These are phyloP conservation scores for Penicillium sp. DNA, from an alignment of 2,329 filamentous ascomycete species.

Conservation along the genomic window DNA sequence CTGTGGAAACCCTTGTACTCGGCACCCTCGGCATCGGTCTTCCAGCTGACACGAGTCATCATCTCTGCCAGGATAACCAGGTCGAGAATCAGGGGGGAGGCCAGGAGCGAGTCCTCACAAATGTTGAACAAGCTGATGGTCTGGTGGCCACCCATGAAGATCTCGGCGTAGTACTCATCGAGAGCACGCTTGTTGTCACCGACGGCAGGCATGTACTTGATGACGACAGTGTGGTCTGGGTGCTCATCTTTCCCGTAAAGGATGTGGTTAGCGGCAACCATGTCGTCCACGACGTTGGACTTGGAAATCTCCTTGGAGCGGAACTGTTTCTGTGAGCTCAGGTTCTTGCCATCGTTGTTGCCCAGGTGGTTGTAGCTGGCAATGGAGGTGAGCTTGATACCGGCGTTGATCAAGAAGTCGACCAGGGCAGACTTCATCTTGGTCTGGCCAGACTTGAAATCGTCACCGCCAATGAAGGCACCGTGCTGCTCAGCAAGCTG, in stretches of 20 bases:
- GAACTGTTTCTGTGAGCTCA: conserved; percentile 97
- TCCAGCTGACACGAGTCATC: conserved; percentile 98
- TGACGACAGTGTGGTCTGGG: conserved; percentile 96
- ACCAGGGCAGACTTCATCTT: conserved; percentile 99
- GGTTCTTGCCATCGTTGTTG: conserved; percentile 99
- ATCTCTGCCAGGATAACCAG: conserved; percentile 90
- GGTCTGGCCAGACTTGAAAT: conserved; percentile 99
- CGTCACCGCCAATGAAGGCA: conserved; percentile 93
- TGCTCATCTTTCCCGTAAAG: conserved; percentile 92
- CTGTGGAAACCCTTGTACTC: conserved; percentile 95
- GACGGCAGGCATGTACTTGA: conserved; percentile 99
- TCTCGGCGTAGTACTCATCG: conserved; percentile 99
- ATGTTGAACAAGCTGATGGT: conserved; percentile 98
- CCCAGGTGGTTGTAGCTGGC: conserved; percentile 99
- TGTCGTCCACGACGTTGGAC: conserved; percentile 98
- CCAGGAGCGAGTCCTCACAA: conserved; percentile 95
- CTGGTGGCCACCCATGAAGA: conserved; percentile 98
- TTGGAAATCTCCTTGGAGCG: conserved; percentile 99
- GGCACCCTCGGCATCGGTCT: conserved; percentile 58
- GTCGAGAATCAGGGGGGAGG: conserved; percentile 95
- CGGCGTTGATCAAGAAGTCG: conserved; percentile 96
- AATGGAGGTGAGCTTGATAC: conserved; percentile 98
- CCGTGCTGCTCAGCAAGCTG: conserved; percentile 82
- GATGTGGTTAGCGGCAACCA: conserved; percentile 93
- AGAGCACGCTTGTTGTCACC: conserved; percentile 98